Evolutionary conservation across 176 grass and related monocot genomes (phyloP).

Genomic region (Cocos nucifera): DNA sequence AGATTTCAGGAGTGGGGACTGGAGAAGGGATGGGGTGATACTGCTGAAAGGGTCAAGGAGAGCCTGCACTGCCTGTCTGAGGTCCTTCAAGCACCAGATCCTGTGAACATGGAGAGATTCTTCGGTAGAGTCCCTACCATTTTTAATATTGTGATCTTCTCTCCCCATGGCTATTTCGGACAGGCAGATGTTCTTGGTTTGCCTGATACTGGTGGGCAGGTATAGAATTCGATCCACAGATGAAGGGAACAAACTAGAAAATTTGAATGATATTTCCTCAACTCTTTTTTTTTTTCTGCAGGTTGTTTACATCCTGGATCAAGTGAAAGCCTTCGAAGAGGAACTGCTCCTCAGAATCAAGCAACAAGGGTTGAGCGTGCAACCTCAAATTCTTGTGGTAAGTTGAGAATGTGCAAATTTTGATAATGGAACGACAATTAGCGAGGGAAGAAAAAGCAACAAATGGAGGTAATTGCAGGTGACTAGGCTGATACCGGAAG

Average conservation of each 20-base stretch:
- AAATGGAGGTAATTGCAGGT: slow-evolving; percentile 30
- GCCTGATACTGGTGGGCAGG: slow-evolving; percentile 96
- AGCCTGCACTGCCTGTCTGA: slow-evolving; percentile 77
- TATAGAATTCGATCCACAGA: slow-evolving; percentile 11
- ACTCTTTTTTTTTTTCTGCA: not conserved
- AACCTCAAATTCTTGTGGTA: slow-evolving; percentile 97
- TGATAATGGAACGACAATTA: too few relatives aligned
- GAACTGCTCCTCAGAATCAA: slow-evolving; percentile 86
- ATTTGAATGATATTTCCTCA: too few relatives aligned
- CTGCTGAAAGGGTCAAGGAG: slow-evolving; percentile 64
- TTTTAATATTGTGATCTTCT: slow-evolving; percentile 84
- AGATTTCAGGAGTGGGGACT: slow-evolving; percentile 98
- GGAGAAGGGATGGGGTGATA: slow-evolving; percentile 98
- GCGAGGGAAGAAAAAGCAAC: not conserved
- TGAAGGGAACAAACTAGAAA: too few relatives aligned
- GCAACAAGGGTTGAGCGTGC: slow-evolving; percentile 64
- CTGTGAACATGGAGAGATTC: slow-evolving; percentile 79
- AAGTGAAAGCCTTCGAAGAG: slow-evolving; percentile 91
- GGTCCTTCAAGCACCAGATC: slow-evolving; percentile 94
- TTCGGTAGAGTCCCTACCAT: slow-evolving; percentile 66
- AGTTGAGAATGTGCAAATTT: too few relatives aligned
- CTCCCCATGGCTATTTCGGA: slow-evolving; percentile 91
- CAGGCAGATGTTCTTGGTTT: slow-evolving; percentile 94
- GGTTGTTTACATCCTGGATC: slow-evolving; percentile 96
- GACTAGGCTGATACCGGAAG: slow-evolving; percentile 91